A percentile compares a stretch with the other conserved stretches of the same genome.
These are phyloP conservation scores for Skeletonema tropicum DNA, from an alignment of 108 stramenopile genomes.

Conservation along the genomic window DNA sequence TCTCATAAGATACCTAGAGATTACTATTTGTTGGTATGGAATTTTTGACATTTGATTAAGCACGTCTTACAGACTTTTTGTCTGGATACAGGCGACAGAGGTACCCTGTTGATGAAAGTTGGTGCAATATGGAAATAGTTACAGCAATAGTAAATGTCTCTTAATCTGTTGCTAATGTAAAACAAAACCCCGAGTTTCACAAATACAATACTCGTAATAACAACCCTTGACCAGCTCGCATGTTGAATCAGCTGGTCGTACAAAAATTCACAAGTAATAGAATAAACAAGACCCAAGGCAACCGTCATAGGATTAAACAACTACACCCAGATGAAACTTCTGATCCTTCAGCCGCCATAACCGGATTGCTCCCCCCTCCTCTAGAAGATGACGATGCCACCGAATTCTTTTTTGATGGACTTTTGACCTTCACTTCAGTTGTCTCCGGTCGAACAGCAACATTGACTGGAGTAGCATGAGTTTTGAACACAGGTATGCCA, in stretches of 20 bases:
- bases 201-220: background rate
- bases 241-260: background rate
- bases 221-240: background rate
- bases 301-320: slow-evolving; percentile 20
- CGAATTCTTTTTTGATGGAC: slow-evolving; percentile 15
- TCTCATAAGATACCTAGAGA: background rate
- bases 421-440: background rate
- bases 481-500: slow-evolving; percentile 83
- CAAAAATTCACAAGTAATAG: slow-evolving; percentile 5
- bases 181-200: background rate
- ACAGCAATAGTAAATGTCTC: no score
- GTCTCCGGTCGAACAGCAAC: slow-evolving; percentile 70
- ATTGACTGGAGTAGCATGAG: slow-evolving; percentile 89
- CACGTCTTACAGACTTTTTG: background rate
- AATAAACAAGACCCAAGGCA: background rate
- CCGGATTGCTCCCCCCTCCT: slow-evolving; percentile 30
- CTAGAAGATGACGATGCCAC: slow-evolving; percentile 12
- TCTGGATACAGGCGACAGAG: no score
- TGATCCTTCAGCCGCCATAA: slow-evolving; percentile 5
- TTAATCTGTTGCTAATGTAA: background rate
- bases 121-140: no score
- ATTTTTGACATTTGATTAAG: background rate
- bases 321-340: slow-evolving; percentile 30
- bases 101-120: no score
- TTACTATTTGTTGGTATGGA: background rate